A percentile compares a stretch with the other conserved stretches of the same genome.
These are phyloP conservation scores for Bryum argenteum DNA, from an alignment of 225 moss, liverwort and hornwort species.

Conservation along the genomic window DNA sequence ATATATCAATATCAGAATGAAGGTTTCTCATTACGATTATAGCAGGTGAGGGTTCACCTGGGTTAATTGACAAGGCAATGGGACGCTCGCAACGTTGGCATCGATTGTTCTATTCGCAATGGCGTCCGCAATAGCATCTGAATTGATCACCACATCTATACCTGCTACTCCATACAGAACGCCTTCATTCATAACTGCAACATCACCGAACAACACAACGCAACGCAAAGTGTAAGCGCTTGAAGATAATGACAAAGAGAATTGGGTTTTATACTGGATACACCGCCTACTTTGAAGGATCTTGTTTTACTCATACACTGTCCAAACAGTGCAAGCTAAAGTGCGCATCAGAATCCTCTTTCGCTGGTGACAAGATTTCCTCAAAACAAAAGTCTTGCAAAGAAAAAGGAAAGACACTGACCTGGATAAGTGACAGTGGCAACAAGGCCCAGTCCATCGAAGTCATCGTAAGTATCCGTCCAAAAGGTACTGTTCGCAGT, in stretches of 20 bases:
- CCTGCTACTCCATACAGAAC: conserved; percentile 55
- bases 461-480: conserved; percentile 48
- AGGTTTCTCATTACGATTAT: too few species aligned
- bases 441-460: conserved; percentile 49
- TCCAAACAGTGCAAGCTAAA: too few species aligned
- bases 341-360: too few species aligned
- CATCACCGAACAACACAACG: too few species aligned
- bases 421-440: conserved; percentile 56
- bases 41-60: conserved; percentile 33
- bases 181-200: conserved; percentile 43
- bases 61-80: conserved; percentile 39
- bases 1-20: too few species aligned
- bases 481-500: conserved; percentile 43
- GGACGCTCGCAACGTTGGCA: conserved; percentile 33
- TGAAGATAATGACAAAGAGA: too few species aligned
- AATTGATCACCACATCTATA: conserved; percentile 50
- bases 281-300: too few species aligned
- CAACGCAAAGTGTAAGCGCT: too few species aligned
- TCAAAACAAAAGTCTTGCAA: not conserved
- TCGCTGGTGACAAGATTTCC: too few species aligned
- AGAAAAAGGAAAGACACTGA: not conserved
- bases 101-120: conserved; percentile 38
- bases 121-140: conserved; percentile 26
- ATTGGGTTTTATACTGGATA: too few species aligned
- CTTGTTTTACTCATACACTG: too few species aligned